Percentiles rank a stretch among this genome's conserved stretches.
Evolutionary conservation across 108 stramenopile species (phyloP).

Genomic region (Poteriospumella lacustris): DNA sequence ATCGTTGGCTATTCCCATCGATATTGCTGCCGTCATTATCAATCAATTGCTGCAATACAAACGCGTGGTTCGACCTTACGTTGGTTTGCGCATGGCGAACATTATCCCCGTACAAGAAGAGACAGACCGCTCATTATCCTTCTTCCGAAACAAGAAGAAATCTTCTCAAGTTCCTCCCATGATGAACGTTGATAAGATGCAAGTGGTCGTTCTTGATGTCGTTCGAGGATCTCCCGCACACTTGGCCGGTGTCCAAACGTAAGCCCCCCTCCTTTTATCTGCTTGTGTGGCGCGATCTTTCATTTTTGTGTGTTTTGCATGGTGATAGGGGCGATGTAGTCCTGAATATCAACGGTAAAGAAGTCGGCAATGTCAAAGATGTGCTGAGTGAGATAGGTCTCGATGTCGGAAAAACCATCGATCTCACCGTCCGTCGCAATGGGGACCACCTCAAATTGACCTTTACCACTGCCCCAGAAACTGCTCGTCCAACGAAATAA

Average conservation of each 20-base stretch:
- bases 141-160: too few species aligned
- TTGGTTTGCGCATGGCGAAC: slow-evolving; percentile 43
- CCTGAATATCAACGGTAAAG: slow-evolving; percentile 37
- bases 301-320: neutral
- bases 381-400: slow-evolving; percentile 42
- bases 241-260: slow-evolving; percentile 34
- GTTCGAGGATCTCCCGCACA: slow-evolving; percentile 45
- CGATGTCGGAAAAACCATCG: slow-evolving; percentile 37
- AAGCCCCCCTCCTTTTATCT: neutral
- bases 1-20: slow-evolving; percentile 54
- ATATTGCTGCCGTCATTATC: slow-evolving; percentile 48
- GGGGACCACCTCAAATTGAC: neutral
- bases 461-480: neutral
- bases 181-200: slow-evolving; percentile 18
- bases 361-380: slow-evolving; percentile 31
- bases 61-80: slow-evolving; percentile 49
- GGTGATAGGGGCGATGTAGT: slow-evolving; percentile 41
- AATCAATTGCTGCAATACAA: slow-evolving; percentile 39
- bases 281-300: neutral
- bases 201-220: slow-evolving; percentile 37
- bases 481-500: slow-evolving; percentile 4
- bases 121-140: too few species aligned
- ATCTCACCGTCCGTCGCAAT: neutral
- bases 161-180: too few species aligned
- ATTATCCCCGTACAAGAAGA: too few species aligned